phyloP scores from a whole-genome alignment of 352 stramenopile genomes.

The Phytopythium delawarense region DNA sequence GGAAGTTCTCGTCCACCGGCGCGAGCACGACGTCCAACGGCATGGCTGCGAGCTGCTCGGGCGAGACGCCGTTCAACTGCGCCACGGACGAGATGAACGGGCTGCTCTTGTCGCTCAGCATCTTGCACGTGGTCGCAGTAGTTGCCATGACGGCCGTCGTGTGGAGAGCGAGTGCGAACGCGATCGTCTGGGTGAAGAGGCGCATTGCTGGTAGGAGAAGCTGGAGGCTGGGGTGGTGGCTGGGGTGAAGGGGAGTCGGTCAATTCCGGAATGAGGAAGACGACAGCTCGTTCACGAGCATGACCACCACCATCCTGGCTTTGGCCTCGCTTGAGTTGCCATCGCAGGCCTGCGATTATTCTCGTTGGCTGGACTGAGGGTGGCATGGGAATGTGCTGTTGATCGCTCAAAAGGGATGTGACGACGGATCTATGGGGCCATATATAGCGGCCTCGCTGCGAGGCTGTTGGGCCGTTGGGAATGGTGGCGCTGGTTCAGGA shows the following conservation, averaged over 20 bases:
- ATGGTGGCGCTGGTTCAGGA: too few relatives aligned
- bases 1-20: conserved; percentile 1
- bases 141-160: neutral
- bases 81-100: conserved; percentile 7
- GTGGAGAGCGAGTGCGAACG: conserved; percentile 2
- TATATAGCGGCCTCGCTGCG: neutral
- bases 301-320: neutral
- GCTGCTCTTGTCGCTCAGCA: conserved; percentile 1
- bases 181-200: conserved; percentile 3
- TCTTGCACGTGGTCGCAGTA: neutral
- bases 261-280: neutral
- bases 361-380: neutral
- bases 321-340: neutral
- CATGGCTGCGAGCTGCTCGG: conserved; percentile 1
- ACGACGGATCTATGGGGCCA: neutral
- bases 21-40: conserved; percentile 3
- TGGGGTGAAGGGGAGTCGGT: neutral
- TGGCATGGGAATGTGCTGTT: neutral
- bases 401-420: neutral
- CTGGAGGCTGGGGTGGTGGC: neutral
- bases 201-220: neutral
- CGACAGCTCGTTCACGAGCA: neutral
- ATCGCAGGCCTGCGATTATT: neutral
- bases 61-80: conserved; percentile 4
- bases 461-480: neutral